phyloP scores from a whole-genome alignment of 331 rosid species.

The Saraca asoca region DNA sequence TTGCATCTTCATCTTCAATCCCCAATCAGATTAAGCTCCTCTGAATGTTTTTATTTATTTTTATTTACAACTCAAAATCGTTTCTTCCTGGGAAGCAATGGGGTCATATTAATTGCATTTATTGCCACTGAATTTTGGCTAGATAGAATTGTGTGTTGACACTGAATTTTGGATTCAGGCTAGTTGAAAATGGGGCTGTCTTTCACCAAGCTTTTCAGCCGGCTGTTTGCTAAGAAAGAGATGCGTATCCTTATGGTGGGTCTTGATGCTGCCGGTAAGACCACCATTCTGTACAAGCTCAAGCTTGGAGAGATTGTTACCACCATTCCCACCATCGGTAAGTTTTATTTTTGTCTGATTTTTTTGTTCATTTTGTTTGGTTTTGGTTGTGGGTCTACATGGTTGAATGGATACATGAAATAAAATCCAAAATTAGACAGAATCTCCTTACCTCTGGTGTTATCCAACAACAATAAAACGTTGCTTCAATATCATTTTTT shows the following conservation, averaged over 20 bases:
- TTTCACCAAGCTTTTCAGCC: conserved; percentile 88
- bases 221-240: conserved; percentile 90
- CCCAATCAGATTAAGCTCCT: not conserved
- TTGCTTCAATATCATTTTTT: no score
- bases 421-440: no score
- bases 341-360: not conserved
- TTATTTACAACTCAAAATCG: not conserved
- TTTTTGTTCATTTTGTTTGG: not conserved
- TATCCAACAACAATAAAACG: no score
- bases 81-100: not conserved
- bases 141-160: conserved; percentile 4
- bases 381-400: not conserved
- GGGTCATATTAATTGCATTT: not conserved
- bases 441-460: no score
- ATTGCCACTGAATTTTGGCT: conserved; percentile 13
- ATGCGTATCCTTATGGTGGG: conserved; percentile 98
- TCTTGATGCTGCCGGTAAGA: conserved; percentile 98
- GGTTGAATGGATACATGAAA: no score
- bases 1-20: not conserved
- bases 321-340: conserved; percentile 96
- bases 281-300: conserved; percentile 92
- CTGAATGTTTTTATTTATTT: not conserved
- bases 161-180: conserved; percentile 33
- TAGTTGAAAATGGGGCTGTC: conserved; percentile 81
- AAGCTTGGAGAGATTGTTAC: conserved; percentile 95